Conservation (phyloP, 495 filamentous ascomycete species). For the Trichoderma erinaceum region DNA sequence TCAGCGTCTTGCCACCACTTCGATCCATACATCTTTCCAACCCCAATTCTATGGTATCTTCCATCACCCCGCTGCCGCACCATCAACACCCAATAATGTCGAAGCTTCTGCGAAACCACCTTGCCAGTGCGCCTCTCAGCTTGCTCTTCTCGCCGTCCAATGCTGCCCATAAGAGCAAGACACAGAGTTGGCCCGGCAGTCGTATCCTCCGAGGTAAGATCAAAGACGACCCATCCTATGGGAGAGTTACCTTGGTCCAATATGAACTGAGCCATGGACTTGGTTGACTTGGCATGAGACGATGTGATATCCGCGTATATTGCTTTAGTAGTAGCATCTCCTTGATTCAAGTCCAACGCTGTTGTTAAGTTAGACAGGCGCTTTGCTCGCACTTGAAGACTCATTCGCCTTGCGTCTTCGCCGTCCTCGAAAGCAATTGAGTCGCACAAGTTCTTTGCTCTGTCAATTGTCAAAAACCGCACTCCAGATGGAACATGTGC, state of each 20-base stretch:
- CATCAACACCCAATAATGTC: conserved; percentile 1
- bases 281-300: conserved; percentile 1
- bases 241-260: not conserved
- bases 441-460: not conserved
- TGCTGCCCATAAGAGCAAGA: not conserved
- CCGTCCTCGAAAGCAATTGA: not conserved
- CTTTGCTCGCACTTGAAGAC: not conserved
- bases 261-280: not conserved
- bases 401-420: not conserved
- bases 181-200: not conserved
- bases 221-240: not conserved
- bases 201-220: not conserved
- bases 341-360: not conserved
- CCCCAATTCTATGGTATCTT: not conserved
- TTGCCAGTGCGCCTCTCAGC: not conserved
- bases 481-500: conserved; percentile 3
- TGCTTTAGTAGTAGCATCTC: not conserved
- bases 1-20: not conserved
- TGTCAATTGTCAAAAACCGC: not conserved
- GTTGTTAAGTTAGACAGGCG: not conserved
- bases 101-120: not conserved
- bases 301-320: not conserved
- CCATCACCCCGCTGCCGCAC: not conserved
- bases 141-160: not conserved
- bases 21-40: conserved; percentile 1